phyloP scores from a whole-genome alignment of 148 eudicot species.

The Agrostemma githago region DNA sequence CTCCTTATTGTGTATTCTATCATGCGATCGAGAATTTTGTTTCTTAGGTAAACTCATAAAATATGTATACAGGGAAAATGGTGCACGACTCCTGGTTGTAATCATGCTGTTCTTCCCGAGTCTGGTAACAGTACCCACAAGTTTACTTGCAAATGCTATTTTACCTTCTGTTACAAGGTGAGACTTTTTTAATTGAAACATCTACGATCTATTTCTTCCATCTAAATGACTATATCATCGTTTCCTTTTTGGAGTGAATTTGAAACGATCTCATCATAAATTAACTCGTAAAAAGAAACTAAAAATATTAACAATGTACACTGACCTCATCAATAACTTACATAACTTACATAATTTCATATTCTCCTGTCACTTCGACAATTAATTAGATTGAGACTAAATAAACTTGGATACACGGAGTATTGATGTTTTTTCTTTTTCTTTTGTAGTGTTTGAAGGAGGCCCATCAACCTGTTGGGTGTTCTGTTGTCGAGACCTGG shows the following conservation, averaged over 20 bases:
- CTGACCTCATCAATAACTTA: not conserved
- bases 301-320: not conserved
- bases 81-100: conserved; percentile 19
- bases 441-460: conserved; percentile 23
- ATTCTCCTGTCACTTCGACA: not conserved
- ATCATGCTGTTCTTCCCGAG: conserved; percentile 2
- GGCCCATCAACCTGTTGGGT: conserved; percentile 19
- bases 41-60: not conserved
- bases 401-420: not conserved
- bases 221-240: not conserved
- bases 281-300: not conserved
- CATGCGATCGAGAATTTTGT: not conserved
- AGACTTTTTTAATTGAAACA: not conserved
- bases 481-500: conserved; percentile 5
- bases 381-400: not conserved
- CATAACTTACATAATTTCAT: not conserved
- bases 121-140: not conserved
- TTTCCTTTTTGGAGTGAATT: not conserved
- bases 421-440: not conserved
- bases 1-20: not conserved
- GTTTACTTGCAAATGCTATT: conserved; percentile 18
- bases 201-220: not conserved
- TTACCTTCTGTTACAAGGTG: conserved; percentile 25
- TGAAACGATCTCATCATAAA: not conserved
- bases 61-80: conserved; percentile 21